phyloP scores from a whole-genome alignment of 352 stramenopile genomes.

The Phytophthora cryptogea region DNA sequence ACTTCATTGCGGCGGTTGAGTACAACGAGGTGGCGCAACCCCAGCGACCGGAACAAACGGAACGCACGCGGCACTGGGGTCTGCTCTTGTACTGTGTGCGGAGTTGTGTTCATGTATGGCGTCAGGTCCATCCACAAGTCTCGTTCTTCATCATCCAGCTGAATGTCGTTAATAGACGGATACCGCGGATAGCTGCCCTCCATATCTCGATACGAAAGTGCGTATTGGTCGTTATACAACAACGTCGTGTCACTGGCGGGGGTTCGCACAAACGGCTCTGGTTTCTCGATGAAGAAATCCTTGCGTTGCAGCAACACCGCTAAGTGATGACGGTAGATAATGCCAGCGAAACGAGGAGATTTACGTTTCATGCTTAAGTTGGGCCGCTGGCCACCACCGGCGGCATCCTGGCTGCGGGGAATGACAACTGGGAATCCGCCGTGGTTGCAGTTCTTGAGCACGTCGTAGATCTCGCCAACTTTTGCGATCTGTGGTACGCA shows the following conservation, averaged over 20 bases:
- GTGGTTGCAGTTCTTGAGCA: constrained; percentile 71
- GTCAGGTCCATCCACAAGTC: constrained; percentile 94
- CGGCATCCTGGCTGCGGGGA: constrained; percentile 49
- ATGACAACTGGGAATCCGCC: constrained; percentile 79
- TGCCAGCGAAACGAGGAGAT: constrained; percentile 63
- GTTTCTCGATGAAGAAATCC: constrained; percentile 85
- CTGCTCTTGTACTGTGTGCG: constrained; percentile 95
- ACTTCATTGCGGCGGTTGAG: constrained; percentile 92
- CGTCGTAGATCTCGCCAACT: constrained; percentile 81
- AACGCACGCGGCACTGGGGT: constrained; percentile 95
- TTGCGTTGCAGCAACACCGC: constrained; percentile 84
- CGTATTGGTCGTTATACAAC: constrained; percentile 88
- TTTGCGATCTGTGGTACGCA: constrained; percentile 75
- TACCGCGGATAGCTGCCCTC: constrained; percentile 82
- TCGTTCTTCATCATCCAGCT: constrained; percentile 91
- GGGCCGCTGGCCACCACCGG: constrained; percentile 25
- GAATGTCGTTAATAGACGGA: constrained; percentile 82
- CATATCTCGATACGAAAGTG: constrained; percentile 83
- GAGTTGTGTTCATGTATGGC: constrained; percentile 97
- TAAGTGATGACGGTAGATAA: constrained; percentile 81
- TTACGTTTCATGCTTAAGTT: constrained; percentile 26
- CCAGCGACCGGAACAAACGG: constrained; percentile 96
- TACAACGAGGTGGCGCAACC: constrained; percentile 95
- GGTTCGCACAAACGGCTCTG: constrained; percentile 74
- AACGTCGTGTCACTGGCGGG: constrained; percentile 79